A percentile compares a stretch with the other conserved stretches of the same genome.
These are phyloP conservation scores for Diophrys sp. DNA, from an alignment of 73 alveolate genomes.

Conservation along the genomic window DNA sequence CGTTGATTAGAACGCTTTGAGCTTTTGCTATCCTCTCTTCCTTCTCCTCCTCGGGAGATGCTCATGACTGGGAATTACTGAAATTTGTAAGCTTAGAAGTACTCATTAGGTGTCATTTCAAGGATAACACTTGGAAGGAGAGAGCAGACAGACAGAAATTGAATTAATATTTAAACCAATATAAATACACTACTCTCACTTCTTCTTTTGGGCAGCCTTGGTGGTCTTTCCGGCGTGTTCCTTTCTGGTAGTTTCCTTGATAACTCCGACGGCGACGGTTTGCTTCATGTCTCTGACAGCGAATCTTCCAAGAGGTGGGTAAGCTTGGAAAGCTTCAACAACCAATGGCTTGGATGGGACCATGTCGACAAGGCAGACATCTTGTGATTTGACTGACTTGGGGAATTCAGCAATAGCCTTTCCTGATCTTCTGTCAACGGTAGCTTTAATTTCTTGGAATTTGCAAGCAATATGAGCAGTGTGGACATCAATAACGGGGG, in stretches of 20 bases:
- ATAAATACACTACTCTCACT: background rate
- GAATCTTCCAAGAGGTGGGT: constrained; percentile 96
- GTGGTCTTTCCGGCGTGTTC: constrained; percentile 37
- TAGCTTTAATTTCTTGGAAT: constrained; percentile 51
- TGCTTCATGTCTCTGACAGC: constrained; percentile 97
- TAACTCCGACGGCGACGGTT: constrained; percentile 97
- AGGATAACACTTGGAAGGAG: too few relatives aligned
- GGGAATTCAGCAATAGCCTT: constrained; percentile 63
- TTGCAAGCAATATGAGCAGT: constrained; percentile 67
- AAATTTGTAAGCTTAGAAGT: too few relatives aligned
- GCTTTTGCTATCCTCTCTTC: too few relatives aligned
- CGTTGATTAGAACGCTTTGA: too few relatives aligned
- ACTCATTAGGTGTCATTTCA: too few relatives aligned
- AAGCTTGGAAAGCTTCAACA: constrained; percentile 84
- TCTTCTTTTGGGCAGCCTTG: constrained; percentile 54
- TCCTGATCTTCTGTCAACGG: constrained; percentile 69
- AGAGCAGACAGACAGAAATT: too few relatives aligned
- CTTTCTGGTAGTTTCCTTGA: constrained; percentile 62
- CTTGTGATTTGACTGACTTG: constrained; percentile 57
- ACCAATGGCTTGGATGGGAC: constrained; percentile 66
- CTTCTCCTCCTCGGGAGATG: too few relatives aligned
- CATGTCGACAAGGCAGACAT: constrained; percentile 51
- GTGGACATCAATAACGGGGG: constrained; percentile 71
- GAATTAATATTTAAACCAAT: too few relatives aligned
- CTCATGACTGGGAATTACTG: too few relatives aligned